Base-by-base conservation (phyloP, 2,329 filamentous ascomycete genomes). In the Exophiala sideris region DNA sequence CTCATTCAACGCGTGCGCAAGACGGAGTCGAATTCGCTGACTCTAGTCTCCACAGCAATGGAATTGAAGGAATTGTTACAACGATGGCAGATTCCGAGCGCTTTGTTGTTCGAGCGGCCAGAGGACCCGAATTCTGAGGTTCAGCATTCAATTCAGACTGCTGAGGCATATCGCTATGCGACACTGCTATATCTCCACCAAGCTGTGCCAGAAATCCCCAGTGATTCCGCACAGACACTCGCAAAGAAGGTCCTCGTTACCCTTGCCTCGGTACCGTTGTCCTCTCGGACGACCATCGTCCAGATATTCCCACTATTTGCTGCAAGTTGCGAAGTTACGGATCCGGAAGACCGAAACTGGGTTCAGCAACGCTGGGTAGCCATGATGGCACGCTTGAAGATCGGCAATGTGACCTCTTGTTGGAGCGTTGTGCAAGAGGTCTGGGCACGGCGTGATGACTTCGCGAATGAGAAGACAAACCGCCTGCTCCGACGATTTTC, bases 291-390 rank as follows among this genome's bases (percentile, higher is more conserved):
- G 0, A 79, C 83, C 14, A 85, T 88, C 42, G 79, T 88, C 2
- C 85, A 88, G 36, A 86, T 88, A 54, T 88, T 84, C 60, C 86
- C 86, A 1, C 76, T 89, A 1, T 75, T 87, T 58, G 83, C 81
- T 1, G 86, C 85, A 2, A 84, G 85, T 1, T 85, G 83, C 59
- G 85, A 88, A 67, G 80, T 80, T 7, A 73, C 77, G 20, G 76
- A 75, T 2, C 70, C 73, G 11, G 83, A 86, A 59, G 82, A 87
- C 61, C 73, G 85, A 10, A 71, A 79, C 29, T 88, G 84, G 83
- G 81, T 88, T 2, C 71, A 78, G 40, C 75, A 80, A 20, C 76
- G 85, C 33, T 89, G 85, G 85, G 68, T 71, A 3, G 72, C 77
- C 2, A 85, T 88, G 74, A 76, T 77, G 48, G 70, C 73, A 16